Evolutionary conservation across 805 yeast genomes (phyloP), one percentile per base, ranked within the genome.

Genomic region (Yamadazyma sp.): DNA sequence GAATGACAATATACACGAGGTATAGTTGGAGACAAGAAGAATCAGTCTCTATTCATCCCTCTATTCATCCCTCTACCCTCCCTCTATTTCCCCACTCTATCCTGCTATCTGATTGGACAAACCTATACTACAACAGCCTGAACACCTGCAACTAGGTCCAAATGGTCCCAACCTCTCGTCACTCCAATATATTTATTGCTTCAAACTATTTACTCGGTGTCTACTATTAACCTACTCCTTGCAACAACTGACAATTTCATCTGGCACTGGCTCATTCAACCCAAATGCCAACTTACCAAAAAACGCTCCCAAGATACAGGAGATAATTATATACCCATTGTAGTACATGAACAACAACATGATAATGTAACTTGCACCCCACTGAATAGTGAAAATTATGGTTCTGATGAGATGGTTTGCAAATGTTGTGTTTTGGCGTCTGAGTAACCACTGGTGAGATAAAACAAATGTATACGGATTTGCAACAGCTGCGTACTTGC

Each of bases 291-390:
- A 51, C 54, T 74, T 73, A 1, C 85, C 86, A 37, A 80, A 51
- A 19, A 78, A 57, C 2, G 82, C 82, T 6, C 85, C 86, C 23
- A 80, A 54, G 35, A 80, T 67, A 57, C 83, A 80, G 8, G 79
- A 71, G 41, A 82, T 77, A 42, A 80, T 74, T 25, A 81, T 67
- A 53, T 79, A 81, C 11, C 87, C 87, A 50, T 81, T 82, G 64
- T 78, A 82, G 64, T 81, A 80, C 88, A 82, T 82, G 64, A 80
- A 81, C 49, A 82, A 60, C 64, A 82, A 69, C 84, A 81, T 82
- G 51, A 82, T 74, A 35, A 82, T 56, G 56, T 81, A 82, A 3
- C 81, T 74, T 11, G 75, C 68, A 3, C 82, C 82, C 77, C 83
- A 78, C 53, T 80, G 81, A 18, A 77, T 51, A 1, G 78, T 72